Base-by-base conservation (phyloP, 345 rosid species). In the Boechera retrofracta region DNA sequence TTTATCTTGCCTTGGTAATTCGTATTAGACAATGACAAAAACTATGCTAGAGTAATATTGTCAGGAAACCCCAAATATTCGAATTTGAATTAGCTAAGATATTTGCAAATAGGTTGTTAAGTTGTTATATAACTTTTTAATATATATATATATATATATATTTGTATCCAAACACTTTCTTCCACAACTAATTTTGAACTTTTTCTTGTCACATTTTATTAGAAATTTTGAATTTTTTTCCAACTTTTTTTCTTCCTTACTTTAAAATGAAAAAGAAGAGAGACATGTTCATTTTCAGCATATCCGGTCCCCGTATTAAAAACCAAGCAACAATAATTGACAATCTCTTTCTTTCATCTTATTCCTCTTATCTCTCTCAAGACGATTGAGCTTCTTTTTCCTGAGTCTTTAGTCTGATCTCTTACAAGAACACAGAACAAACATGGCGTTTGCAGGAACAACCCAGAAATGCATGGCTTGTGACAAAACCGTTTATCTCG, bases 391-490 rank as follows among this genome's bases (percentile, higher is more conserved):
- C 29, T 41, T 39, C 18, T 38, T 67, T 16, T 49, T 54, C 59
- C 33, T 28, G 13, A 16, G 54, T 60, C 56, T 16, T 48, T 51
- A 39, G 61, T 56, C 55, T 77, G 62, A 64, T 69, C 67, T 63
- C 72, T 54, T 32, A 32, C 69, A 72, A 61, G 18, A 60, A 47
- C 44, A 70, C 4, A 16, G 16, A 16, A 16, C 5, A 45, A 18
- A 29, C 12, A 94, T 92, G 99, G 96, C 99, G 45, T 95, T 95
- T 78, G 98, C 98, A 81, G 99, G 99, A 85, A 95, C 98, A 74
- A 92, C 91, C 71, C 98, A 95, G 89, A 95, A 92, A 83, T 95
- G 99, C 80, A 95, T 87, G 98, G 94, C 99, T 21, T 92, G 99
- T 69, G 98, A 89, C 78, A 95, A 92, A 86, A 95, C 99, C 18